These are phyloP conservation scores for Tolypocladium nubicola DNA, from an alignment of 2,329 filamentous ascomycete species.

Conservation along the genomic window DNA sequence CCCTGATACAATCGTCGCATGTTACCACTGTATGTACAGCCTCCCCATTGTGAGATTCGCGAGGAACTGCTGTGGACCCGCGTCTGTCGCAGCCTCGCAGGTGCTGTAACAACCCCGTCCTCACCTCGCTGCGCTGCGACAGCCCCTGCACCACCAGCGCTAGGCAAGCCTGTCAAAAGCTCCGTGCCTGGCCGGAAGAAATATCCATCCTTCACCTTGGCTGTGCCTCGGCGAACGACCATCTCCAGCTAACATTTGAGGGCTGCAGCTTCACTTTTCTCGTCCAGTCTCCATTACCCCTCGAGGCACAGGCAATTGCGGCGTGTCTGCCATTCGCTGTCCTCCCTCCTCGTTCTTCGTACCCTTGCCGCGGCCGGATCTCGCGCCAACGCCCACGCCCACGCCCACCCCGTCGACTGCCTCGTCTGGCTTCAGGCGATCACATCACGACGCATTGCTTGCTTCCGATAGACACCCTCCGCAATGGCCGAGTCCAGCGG, in stretches of 20 bases:
- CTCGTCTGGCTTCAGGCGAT: not conserved
- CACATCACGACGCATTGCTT: not conserved
- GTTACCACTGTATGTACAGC: not conserved
- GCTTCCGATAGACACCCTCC: conserved; percentile 1
- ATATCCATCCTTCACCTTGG: not conserved
- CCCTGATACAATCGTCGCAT: no score
- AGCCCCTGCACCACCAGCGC: not conserved
- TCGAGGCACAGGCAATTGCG: not conserved
- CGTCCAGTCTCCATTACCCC: not conserved
- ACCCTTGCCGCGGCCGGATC: not conserved
- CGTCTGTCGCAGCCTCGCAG: not conserved
- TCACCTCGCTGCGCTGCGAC: not conserved
- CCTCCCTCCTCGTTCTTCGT: no score
- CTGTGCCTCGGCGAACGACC: not conserved
- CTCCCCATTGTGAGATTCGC: not conserved
- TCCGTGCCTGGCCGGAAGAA: not conserved
- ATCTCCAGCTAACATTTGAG: not conserved
- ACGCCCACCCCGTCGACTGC: not conserved
- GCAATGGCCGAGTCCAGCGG: conserved; percentile 24
- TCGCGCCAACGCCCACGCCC: not conserved
- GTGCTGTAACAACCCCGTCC: not conserved
- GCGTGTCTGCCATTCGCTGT: not conserved
- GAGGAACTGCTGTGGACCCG: not conserved
- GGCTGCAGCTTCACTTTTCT: not conserved
- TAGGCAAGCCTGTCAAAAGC: not conserved